phyloP scores from a whole-genome alignment of 768 basidiomycete species.

The Suillus lakei region DNA sequence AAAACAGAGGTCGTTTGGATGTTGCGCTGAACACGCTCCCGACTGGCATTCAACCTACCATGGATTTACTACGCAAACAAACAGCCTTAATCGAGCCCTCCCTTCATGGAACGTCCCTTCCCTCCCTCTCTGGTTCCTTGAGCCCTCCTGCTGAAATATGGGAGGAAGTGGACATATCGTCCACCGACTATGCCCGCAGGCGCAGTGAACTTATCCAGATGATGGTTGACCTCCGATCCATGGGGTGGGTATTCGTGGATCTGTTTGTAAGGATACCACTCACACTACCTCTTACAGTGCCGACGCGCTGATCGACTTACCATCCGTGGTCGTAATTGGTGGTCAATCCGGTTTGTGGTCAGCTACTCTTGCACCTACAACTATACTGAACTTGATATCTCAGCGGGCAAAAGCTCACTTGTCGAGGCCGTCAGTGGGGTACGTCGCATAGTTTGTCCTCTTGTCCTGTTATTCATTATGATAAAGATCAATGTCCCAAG shows the following conservation, averaged over 20 bases:
- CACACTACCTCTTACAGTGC: constrained; percentile 35
- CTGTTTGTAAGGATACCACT: not conserved
- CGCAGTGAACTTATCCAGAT: constrained; percentile 46
- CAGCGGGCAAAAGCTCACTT: constrained; percentile 64
- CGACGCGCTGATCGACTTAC: constrained; percentile 45
- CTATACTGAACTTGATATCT: constrained; percentile 7
- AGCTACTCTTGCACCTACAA: not conserved
- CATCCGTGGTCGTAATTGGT: constrained; percentile 60
- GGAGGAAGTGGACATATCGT: constrained; percentile 28
- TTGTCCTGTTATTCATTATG: not conserved
- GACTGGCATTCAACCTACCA: not conserved
- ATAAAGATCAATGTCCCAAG: constrained; percentile 62
- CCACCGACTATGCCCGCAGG: constrained; percentile 43
- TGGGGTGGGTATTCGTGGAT: constrained; percentile 39
- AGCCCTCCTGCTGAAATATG: constrained; percentile 13
- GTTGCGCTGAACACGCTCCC: not conserved
- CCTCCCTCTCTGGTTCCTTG: not conserved
- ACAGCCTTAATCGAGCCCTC: not conserved
- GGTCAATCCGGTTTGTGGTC: constrained; percentile 52
- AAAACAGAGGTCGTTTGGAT: not conserved
- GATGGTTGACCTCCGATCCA: constrained; percentile 39
- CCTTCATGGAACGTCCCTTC: not conserved
- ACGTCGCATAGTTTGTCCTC: constrained; percentile 18
- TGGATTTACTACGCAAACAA: not conserved
- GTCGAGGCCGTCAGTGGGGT: constrained; percentile 64